Conservation (phyloP, 371 early-diverging fungal genomes). For the Sporodiniella umbellata region DNA sequence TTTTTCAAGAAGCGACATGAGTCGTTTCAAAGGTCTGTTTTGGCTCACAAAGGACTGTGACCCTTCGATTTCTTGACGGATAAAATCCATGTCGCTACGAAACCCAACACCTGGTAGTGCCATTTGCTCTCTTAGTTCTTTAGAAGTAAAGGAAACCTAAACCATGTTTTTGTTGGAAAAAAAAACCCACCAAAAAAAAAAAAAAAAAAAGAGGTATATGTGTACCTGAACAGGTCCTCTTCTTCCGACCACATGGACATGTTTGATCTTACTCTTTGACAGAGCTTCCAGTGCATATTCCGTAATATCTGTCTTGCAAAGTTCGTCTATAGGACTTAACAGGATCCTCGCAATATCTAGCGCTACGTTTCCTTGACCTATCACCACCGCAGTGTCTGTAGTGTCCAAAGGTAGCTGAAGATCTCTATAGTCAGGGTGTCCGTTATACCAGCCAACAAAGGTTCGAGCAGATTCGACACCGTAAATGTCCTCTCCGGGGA, state of each 20-base stretch:
- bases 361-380: slow-evolving; percentile 98
- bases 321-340: slow-evolving; percentile 68
- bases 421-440: slow-evolving; percentile 65
- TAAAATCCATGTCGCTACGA: slow-evolving; percentile 53
- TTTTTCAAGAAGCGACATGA: slow-evolving; percentile 76
- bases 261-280: slow-evolving; percentile 63
- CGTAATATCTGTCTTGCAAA: slow-evolving; percentile 87
- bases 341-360: slow-evolving; percentile 92
- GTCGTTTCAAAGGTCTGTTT: slow-evolving; percentile 69
- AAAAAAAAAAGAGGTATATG: not conserved
- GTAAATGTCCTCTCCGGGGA: slow-evolving; percentile 60
- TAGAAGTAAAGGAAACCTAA: slow-evolving; percentile 87
- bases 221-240: slow-evolving; percentile 90
- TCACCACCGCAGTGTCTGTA: slow-evolving; percentile 74
- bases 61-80: slow-evolving; percentile 44
- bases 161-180: slow-evolving; percentile 20
- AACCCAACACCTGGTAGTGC: slow-evolving; percentile 61
- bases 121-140: slow-evolving; percentile 95
- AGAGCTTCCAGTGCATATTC: slow-evolving; percentile 73
- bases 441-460: slow-evolving; percentile 97
- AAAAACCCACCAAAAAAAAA: not conserved
- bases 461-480: slow-evolving; percentile 78
- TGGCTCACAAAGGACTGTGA: slow-evolving; percentile 33
- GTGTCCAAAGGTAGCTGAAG: slow-evolving; percentile 60
- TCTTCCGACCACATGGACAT: slow-evolving; percentile 87